Conservation (phyloP, 352 stramenopile species). For the Globisporangium spiculum region DNA sequence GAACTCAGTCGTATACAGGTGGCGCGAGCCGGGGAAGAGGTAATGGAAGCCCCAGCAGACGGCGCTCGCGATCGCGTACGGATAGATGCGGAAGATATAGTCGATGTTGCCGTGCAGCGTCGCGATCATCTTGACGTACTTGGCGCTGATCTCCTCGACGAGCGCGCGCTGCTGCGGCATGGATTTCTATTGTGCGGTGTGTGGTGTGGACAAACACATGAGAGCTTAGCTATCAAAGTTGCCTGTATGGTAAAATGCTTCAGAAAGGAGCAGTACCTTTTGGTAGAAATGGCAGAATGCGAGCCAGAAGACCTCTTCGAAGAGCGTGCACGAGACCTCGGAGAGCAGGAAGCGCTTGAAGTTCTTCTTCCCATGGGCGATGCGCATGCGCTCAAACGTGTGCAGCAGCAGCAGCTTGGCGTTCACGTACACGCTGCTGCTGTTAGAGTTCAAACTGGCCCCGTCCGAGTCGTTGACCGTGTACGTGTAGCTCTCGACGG, state of each 20-base stretch:
- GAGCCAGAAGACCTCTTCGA: constrained; percentile 89
- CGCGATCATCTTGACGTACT: constrained; percentile 83
- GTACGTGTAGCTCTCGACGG: constrained; percentile 72
- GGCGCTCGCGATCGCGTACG: constrained; percentile 75
- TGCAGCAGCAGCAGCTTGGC: constrained; percentile 81
- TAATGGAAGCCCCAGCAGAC: constrained; percentile 88
- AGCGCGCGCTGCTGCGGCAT: constrained; percentile 59
- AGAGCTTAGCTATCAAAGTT: background rate
- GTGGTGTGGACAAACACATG: background rate
- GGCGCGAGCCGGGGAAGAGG: constrained; percentile 81
- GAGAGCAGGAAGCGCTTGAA: constrained; percentile 85
- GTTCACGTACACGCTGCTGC: constrained; percentile 58
- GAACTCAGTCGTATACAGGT: constrained; percentile 82
- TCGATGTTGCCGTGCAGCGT: constrained; percentile 71
- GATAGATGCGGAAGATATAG: constrained; percentile 88
- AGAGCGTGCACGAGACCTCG: constrained; percentile 72
- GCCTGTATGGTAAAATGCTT: too few species aligned
- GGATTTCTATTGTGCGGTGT: constrained; percentile 38
- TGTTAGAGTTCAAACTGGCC: constrained; percentile 5
- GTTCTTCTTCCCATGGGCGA: constrained; percentile 63
- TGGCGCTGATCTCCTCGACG: constrained; percentile 59
- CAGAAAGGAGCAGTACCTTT: constrained; percentile 24
- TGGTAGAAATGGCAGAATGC: constrained; percentile 89
- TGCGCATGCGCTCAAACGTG: constrained; percentile 80
- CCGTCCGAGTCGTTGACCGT: constrained; percentile 14